Evolutionary conservation across 768 basidiomycete genomes (phyloP).

Genomic region (Mrakia hoshinonis): DNA sequence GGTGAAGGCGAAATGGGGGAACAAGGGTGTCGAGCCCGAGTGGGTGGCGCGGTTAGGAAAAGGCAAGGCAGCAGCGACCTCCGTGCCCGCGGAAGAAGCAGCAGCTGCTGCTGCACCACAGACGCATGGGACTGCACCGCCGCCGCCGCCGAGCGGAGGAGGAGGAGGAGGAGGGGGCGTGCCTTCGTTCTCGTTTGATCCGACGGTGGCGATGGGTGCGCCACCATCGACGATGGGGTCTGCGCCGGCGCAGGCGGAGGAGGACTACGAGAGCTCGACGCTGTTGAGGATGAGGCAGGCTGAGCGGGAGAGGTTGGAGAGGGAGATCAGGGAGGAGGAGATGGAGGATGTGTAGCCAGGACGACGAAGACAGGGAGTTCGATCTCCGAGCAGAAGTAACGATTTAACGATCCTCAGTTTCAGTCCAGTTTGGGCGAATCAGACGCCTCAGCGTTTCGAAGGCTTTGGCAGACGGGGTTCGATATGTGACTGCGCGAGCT

Average conservation of each 20-base stretch:
- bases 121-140: not conserved
- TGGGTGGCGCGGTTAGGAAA: slow-evolving; percentile 19
- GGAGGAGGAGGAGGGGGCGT: not conserved
- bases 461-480: too few species aligned
- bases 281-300: slow-evolving; percentile 73
- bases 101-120: too few species aligned
- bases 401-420: too few species aligned
- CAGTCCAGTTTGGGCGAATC: too few species aligned
- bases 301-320: slow-evolving; percentile 63
- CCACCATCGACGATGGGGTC: not conserved
- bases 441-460: too few species aligned
- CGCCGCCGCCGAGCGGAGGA: not conserved
- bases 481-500: too few species aligned
- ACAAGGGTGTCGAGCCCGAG: slow-evolving; percentile 15
- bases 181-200: slow-evolving; percentile 25
- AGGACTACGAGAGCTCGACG: slow-evolving; percentile 73
- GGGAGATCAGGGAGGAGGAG: slow-evolving; percentile 45
- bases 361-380: too few species aligned
- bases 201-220: not conserved
- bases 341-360: slow-evolving; percentile 17
- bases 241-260: slow-evolving; percentile 37
- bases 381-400: too few species aligned
- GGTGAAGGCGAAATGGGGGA: slow-evolving; percentile 28
- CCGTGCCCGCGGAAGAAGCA: not conserved
- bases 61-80: not conserved